phyloP scores from a whole-genome alignment of 306 rosid species.

The Aeschynomene evenia region DNA sequence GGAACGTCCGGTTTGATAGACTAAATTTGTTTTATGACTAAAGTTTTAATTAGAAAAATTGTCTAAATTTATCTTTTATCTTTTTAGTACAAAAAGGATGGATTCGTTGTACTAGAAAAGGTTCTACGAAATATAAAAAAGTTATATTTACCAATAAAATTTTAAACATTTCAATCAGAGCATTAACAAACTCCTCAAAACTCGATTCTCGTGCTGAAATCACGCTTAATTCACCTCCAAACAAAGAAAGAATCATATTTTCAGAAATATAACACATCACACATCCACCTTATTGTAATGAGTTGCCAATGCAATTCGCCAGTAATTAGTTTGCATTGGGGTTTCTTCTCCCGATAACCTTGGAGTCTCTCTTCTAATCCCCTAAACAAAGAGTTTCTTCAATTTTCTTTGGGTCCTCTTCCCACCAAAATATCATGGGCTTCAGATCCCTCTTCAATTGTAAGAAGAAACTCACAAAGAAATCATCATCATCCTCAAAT shows the following conservation, averaged over 20 bases:
- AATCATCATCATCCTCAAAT: not conserved
- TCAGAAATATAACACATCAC: slow-evolving; percentile 23
- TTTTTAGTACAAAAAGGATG: too few species aligned
- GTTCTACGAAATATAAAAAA: too few species aligned
- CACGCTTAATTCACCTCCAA: slow-evolving; percentile 2
- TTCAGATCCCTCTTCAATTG: slow-evolving; percentile 59
- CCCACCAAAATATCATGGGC: slow-evolving; percentile 48
- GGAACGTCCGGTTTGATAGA: too few species aligned
- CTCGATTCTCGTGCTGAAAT: slow-evolving; percentile 9
- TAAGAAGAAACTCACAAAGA: slow-evolving; percentile 51
- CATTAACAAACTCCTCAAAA: slow-evolving; percentile 15
- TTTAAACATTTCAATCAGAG: not conserved
- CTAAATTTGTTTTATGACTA: too few species aligned
- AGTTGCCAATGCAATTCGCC: slow-evolving; percentile 44
- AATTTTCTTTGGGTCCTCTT: not conserved
- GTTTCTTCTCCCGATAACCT: slow-evolving; percentile 48
- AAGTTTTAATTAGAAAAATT: too few species aligned
- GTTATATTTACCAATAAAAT: too few species aligned
- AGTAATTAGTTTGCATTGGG: slow-evolving; percentile 41
- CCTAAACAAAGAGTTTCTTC: not conserved
- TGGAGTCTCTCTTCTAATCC: slow-evolving; percentile 52
- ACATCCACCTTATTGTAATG: slow-evolving; percentile 2
- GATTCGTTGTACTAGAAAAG: too few species aligned
- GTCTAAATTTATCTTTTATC: too few species aligned
- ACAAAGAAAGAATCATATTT: slow-evolving; percentile 5